A percentile compares a stretch with the other conserved stretches of the same genome.
Evolutionary conservation across 169 alveolate genomes (phyloP).

Genomic region (Plasmodium fragile): DNA sequence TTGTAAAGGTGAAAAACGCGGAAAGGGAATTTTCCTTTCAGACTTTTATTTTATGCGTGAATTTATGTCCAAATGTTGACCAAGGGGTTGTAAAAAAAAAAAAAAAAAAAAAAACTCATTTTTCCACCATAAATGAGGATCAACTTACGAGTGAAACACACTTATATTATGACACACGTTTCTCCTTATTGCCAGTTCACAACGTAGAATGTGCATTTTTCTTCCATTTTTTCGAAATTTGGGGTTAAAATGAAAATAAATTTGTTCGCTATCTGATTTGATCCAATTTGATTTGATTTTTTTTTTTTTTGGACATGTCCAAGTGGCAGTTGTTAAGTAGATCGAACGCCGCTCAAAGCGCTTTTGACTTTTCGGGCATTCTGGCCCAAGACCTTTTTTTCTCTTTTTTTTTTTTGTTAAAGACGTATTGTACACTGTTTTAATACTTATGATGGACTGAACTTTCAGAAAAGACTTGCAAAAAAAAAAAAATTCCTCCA

Average conservation of each 20-base stretch:
- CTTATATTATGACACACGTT: neutral
- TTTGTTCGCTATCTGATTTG: neutral
- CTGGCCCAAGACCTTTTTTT: neutral
- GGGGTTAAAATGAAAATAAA: neutral
- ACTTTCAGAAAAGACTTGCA: neutral
- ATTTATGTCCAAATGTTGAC: neutral
- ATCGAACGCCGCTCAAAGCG: neutral
- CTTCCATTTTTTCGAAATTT: neutral
- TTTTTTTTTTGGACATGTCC: neutral
- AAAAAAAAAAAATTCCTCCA: neutral
- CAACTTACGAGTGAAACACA: neutral
- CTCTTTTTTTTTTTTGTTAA: neutral
- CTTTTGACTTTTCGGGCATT: neutral
- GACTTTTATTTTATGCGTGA: neutral
- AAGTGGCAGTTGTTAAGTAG: neutral
- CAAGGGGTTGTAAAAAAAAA: neutral
- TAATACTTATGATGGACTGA: neutral
- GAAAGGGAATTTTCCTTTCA: neutral
- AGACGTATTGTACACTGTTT: neutral
- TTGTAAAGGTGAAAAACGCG: neutral
- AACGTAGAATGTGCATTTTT: neutral
- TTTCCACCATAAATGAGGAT: neutral
- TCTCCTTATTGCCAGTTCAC: slow-evolving; percentile 5
- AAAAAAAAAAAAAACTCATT: neutral
- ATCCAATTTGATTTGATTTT: neutral